Percentiles rank a stretch among this genome's conserved stretches.
phyloP scores from a whole-genome alignment of 148 eudicot genomes.

The Chenopodium quinoa region DNA sequence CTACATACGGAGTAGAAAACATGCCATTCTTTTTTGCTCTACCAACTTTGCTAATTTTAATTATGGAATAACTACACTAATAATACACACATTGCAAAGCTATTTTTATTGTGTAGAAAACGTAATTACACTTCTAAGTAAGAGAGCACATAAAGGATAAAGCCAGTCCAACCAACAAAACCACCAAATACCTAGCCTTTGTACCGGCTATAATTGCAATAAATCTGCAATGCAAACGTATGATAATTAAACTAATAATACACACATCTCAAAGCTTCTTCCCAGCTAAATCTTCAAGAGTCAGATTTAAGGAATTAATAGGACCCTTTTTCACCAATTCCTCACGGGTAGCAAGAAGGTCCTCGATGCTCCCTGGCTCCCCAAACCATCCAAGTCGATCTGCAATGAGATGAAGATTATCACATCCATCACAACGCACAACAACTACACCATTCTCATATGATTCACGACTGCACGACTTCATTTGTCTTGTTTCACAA shows the following conservation, averaged over 20 bases:
- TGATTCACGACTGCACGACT: slow-evolving; percentile 73
- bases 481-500: slow-evolving; percentile 75
- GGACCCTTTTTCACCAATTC: slow-evolving; percentile 67
- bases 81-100: too few relatives aligned
- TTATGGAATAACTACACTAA: too few relatives aligned
- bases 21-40: too few relatives aligned
- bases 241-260: slow-evolving; percentile 3
- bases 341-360: slow-evolving; percentile 75
- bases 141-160: too few relatives aligned
- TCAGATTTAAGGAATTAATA: slow-evolving; percentile 65
- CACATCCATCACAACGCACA: slow-evolving; percentile 82
- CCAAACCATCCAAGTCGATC: slow-evolving; percentile 87
- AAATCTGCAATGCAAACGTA: background rate
- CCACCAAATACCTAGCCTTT: too few relatives aligned
- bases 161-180: too few relatives aligned
- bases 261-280: slow-evolving; percentile 28
- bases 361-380: slow-evolving; percentile 71
- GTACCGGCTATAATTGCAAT: background rate
- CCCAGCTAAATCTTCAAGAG: slow-evolving; percentile 83
- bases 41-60: too few relatives aligned
- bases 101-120: too few relatives aligned
- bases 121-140: too few relatives aligned
- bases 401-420: slow-evolving; percentile 76
- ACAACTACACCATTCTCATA: slow-evolving; percentile 90
- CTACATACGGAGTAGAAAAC: too few relatives aligned